These are phyloP conservation scores for Colletotrichum spaethianum DNA, from an alignment of 2,329 filamentous ascomycete genomes.

Conservation along the genomic window DNA sequence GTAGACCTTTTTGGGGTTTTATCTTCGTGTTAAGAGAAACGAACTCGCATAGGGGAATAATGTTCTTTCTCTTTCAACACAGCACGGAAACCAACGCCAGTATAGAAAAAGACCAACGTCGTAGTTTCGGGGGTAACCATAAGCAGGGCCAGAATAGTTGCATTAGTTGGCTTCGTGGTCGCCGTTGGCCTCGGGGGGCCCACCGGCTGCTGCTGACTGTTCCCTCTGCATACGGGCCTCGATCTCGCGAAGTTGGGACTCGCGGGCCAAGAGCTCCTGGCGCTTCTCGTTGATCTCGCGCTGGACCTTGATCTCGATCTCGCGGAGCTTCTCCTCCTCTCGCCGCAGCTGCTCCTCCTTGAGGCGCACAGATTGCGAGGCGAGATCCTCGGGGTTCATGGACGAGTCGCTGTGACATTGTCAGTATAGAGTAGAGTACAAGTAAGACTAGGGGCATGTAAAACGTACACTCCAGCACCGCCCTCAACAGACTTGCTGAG, in stretches of 20 bases:
- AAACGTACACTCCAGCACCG: conserved; percentile 86
- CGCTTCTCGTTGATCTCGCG: conserved; percentile 99
- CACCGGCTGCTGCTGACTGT: conserved; percentile 67
- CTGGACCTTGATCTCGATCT: conserved; percentile 99
- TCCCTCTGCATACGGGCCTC: conserved; percentile 97
- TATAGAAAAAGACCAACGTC: conserved; percentile 62
- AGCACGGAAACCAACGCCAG: conserved; percentile 64
- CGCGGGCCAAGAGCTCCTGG: conserved; percentile 96
- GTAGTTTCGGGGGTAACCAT: conserved; percentile 52
- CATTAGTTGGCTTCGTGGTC: conserved; percentile 66
- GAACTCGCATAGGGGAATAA: conserved; percentile 59
- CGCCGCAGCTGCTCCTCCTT: conserved; percentile 99
- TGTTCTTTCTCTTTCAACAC: conserved; percentile 60
- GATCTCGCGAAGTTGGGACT: conserved; percentile 98
- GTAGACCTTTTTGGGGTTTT: conserved; percentile 46
- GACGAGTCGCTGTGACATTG: conserved; percentile 76
- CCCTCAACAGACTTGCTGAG: conserved; percentile 99
- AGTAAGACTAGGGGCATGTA: conserved; percentile 1
- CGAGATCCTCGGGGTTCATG: conserved; percentile 98
- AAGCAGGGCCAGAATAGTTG: conserved; percentile 40
- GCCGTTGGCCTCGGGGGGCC: conserved; percentile 66
- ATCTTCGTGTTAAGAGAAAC: conserved; percentile 53
- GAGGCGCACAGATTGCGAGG: conserved; percentile 95
- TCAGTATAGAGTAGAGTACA: conserved; percentile 45
- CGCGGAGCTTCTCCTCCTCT: conserved; percentile 99